Conservation (phyloP, 345 rosid genomes). For the Salix arbutifolia region DNA sequence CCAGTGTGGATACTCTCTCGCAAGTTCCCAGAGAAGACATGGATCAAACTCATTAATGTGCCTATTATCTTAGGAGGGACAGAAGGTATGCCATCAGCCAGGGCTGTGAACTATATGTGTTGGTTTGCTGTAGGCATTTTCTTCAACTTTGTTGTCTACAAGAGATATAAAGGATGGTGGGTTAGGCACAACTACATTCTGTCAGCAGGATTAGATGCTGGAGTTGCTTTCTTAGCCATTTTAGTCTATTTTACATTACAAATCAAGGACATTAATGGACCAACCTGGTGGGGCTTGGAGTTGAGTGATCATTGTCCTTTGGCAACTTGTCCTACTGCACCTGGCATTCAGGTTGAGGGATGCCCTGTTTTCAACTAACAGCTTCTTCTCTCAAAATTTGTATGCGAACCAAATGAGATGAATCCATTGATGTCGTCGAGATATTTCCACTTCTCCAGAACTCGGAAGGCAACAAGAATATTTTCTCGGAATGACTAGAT, state of each 20-base stretch:
- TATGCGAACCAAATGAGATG: background rate
- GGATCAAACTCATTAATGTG: slow-evolving; percentile 40
- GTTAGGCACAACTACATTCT: slow-evolving; percentile 44
- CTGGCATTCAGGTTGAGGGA: slow-evolving; percentile 33
- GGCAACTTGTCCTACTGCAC: slow-evolving; percentile 42
- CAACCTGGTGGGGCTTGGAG: slow-evolving; percentile 53
- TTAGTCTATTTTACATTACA: slow-evolving; percentile 37
- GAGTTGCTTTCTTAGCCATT: slow-evolving; percentile 49
- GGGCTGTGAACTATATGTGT: slow-evolving; percentile 13
- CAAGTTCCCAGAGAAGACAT: slow-evolving; percentile 33
- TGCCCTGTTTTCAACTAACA: slow-evolving; percentile 32
- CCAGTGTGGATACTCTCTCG: slow-evolving; percentile 40
- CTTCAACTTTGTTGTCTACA: slow-evolving; percentile 18
- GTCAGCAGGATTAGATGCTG: slow-evolving; percentile 53
- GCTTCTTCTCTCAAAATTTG: background rate
- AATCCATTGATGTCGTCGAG: background rate
- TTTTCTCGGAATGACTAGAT: too few species aligned
- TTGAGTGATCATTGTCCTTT: slow-evolving; percentile 44
- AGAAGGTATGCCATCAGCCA: slow-evolving; percentile 10
- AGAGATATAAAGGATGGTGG: slow-evolving; percentile 48
- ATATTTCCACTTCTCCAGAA: too few species aligned
- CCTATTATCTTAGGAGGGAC: slow-evolving; percentile 37
- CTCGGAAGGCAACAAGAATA: too few species aligned
- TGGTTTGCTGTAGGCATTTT: slow-evolving; percentile 15
- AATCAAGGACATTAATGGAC: slow-evolving; percentile 30